These are phyloP conservation scores for Cladophialophora exuberans DNA, from an alignment of 2,329 filamentous ascomycete species.

Conservation along the genomic window DNA sequence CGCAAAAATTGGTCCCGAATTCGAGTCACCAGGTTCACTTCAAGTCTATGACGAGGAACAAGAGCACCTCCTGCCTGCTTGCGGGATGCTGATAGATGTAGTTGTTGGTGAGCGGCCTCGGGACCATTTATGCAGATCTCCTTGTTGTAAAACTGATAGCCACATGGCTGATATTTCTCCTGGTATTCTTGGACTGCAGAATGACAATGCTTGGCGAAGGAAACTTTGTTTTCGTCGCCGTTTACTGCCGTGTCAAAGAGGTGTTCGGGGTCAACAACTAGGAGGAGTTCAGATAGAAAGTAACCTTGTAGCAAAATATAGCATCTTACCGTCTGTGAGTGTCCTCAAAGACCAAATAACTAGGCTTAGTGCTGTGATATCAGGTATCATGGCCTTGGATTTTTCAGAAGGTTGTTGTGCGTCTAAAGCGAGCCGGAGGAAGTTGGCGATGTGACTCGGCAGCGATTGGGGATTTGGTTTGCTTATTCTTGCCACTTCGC, in stretches of 20 bases:
- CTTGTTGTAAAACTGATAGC: conserved; percentile 1
- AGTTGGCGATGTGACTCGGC: conserved; percentile 6
- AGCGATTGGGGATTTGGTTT: conserved; percentile 7
- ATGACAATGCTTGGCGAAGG: conserved; percentile 4
- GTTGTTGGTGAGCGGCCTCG: not conserved
- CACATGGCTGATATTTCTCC: conserved; percentile 11
- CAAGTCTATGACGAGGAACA: not conserved
- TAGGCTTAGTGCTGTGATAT: not conserved
- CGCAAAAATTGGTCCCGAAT: conserved; percentile 7
- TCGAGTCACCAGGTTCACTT: not conserved
- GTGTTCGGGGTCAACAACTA: conserved; percentile 7
- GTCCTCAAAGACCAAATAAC: conserved; percentile 8
- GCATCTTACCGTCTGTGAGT: conserved; percentile 3
- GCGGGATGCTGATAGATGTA: conserved; percentile 3
- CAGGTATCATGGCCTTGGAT: not conserved
- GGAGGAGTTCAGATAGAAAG: not conserved
- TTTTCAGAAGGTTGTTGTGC: not conserved
- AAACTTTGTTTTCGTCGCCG: not conserved
- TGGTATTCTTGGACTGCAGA: conserved; percentile 2
- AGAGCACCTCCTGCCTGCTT: conserved; percentile 4
- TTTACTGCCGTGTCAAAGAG: not conserved
- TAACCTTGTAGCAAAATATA: not conserved
- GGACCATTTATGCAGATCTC: conserved; percentile 8
- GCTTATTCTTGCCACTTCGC: conserved; percentile 1
- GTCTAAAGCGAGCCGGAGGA: conserved; percentile 6